Evolutionary conservation across 1,284 basidiomycete species (phyloP).

Genomic region (Cryptococcus sp.): DNA sequence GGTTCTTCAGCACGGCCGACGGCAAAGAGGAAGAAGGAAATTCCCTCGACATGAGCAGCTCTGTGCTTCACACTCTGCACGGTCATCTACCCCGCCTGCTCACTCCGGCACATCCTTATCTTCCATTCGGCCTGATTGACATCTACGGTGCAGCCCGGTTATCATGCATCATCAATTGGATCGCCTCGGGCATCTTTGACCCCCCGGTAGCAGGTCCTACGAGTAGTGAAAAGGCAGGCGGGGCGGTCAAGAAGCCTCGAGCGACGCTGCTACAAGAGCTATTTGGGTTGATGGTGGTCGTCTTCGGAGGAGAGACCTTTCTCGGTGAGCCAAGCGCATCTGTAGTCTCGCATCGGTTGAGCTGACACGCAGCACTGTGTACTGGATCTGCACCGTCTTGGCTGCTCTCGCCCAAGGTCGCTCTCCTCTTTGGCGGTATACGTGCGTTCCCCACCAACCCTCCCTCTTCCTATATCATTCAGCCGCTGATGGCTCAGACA

Average conservation of each 20-base stretch:
- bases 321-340: conserved; percentile 26
- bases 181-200: conserved; percentile 30
- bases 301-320: conserved; percentile 47
- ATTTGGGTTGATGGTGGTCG: conserved; percentile 38
- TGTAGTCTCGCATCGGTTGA: not conserved
- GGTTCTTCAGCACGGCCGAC: too few relatives aligned
- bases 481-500: conserved; percentile 23
- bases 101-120: conserved; percentile 29
- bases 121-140: conserved; percentile 40
- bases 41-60: too few relatives aligned
- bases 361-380: conserved; percentile 21
- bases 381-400: conserved; percentile 41
- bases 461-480: not conserved
- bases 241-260: conserved; percentile 13
- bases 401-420: conserved; percentile 38
- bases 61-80: not conserved
- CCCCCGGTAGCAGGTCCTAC: conserved; percentile 10
- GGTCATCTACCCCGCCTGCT: conserved; percentile 19
- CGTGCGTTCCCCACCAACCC: conserved; percentile 30
- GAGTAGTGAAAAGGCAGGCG: conserved; percentile 6
- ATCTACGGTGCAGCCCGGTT: conserved; percentile 40
- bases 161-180: conserved; percentile 38
- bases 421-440: conserved; percentile 28
- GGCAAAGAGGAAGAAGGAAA: too few relatives aligned
- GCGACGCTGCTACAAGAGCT: conserved; percentile 36